Conservation (phyloP, 2,329 filamentous ascomycete species). For the Davidsoniella eucalypti region DNA sequence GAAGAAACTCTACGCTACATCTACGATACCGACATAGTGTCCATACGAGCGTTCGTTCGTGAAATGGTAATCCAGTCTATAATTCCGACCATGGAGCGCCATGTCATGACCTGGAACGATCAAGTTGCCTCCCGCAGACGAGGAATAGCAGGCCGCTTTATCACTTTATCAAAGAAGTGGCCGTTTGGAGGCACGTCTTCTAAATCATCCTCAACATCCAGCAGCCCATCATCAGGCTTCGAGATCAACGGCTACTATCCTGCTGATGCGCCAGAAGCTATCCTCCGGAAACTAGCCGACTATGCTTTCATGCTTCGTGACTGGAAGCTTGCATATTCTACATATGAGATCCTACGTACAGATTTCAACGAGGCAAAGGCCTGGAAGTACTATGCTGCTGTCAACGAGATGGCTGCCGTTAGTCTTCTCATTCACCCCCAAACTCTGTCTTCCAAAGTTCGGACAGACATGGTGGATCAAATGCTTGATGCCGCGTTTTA, state of each 20-base stretch:
- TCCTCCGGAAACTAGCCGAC: constrained; percentile 85
- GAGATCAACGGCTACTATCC: constrained; percentile 68
- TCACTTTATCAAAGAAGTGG: constrained; percentile 85
- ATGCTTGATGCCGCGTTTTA: constrained; percentile 85
- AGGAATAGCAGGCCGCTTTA: constrained; percentile 82
- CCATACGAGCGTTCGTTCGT: constrained; percentile 74
- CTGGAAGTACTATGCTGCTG: constrained; percentile 86
- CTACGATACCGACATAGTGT: constrained; percentile 81
- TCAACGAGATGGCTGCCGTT: constrained; percentile 87
- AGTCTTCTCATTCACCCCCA: constrained; percentile 66
- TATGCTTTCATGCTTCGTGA: constrained; percentile 95
- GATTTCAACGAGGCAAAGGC: constrained; percentile 94
- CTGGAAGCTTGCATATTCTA: constrained; percentile 82
- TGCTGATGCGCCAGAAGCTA: constrained; percentile 69
- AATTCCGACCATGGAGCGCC: constrained; percentile 89
- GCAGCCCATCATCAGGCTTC: constrained; percentile 46
- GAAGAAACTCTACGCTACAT: constrained; percentile 62
- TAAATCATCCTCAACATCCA: constrained; percentile 28
- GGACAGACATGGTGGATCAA: constrained; percentile 66
- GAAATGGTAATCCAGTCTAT: constrained; percentile 94
- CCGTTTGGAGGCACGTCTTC: constrained; percentile 53
- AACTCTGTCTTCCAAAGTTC: constrained; percentile 53
- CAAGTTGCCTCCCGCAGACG: constrained; percentile 82
- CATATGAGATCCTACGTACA: constrained; percentile 73
- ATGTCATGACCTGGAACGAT: constrained; percentile 87